Percentiles rank a stretch among this genome's conserved stretches.
These are phyloP conservation scores for Geosmithia morbida DNA, from an alignment of 2,329 filamentous ascomycete genomes.

Conservation along the genomic window DNA sequence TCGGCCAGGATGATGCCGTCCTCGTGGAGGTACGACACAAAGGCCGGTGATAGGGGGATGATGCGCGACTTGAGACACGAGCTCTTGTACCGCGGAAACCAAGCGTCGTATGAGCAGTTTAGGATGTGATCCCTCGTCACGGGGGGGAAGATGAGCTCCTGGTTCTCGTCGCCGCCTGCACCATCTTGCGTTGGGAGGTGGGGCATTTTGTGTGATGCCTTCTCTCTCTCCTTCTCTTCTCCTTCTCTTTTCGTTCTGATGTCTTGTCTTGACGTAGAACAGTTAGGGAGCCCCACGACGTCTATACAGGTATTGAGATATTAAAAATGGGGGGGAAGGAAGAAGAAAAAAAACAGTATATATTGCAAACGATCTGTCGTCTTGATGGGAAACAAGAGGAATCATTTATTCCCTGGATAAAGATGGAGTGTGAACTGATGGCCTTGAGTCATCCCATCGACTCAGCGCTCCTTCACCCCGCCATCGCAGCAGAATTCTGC, in stretches of 20 bases:
- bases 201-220: constrained; percentile 18
- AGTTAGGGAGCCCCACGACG: no score
- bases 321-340: no score
- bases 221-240: neutral
- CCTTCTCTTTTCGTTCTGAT: neutral
- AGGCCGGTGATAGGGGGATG: constrained; percentile 59
- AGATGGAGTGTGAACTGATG: neutral
- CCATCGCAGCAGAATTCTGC: constrained; percentile 1
- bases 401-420: neutral
- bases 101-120: constrained; percentile 86
- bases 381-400: no score
- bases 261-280: neutral
- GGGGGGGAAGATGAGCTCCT: constrained; percentile 57
- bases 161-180: constrained; percentile 6
- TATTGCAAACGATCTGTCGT: no score
- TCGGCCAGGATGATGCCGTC: constrained; percentile 84
- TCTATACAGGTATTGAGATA: no score
- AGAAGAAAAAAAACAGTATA: no score
- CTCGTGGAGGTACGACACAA: constrained; percentile 76
- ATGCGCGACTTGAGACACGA: constrained; percentile 77
- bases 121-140: constrained; percentile 77
- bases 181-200: constrained; percentile 12
- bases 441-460: neutral
- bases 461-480: neutral
- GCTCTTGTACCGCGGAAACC: constrained; percentile 74